Evolutionary conservation across 2,329 filamentous ascomycete species (phyloP), one percentile per base, ranked within the genome.

Genomic region (Curvularia lunata): DNA sequence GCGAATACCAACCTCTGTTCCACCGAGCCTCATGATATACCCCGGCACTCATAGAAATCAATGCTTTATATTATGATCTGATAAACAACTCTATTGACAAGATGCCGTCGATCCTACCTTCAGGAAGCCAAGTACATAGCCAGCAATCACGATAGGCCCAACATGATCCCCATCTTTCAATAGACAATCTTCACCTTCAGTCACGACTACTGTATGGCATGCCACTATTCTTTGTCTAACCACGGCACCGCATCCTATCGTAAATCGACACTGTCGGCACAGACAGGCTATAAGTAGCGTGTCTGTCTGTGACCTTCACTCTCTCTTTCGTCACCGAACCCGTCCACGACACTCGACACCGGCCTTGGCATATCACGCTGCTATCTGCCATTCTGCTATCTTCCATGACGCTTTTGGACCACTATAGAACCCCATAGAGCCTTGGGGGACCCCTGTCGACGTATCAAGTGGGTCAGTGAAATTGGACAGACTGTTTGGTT

Each of bases 231-330:
- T 9, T 41, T 34, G 16, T 6, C 4, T 8, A n/a, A n/a, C 2
- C 4, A 43, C 46, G 19, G 19, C 8, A 42, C 12, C n/a, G 28
- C 4, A 21, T 28, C 19, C 21, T 8, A 32, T 58, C 48, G 34
- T 30, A 43, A 21, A 13, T 13, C 45, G n/a, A 47, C 12, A 13
- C 16, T 27, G 28, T 12, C 12, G 40, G 30, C 52, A 56, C 48
- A 58, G 51, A 45, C 46, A 32, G 40, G 12, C 1, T n/a, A 32
- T 34, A 23, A n/a, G 9, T 10, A 19, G 28, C 34, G 41, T n/a
- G 18, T n/a, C 3, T 43, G 52, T 62, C 46, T 62, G 52, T 49
- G 46, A 23, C 37, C 46, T 28, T 48, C 38, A 19, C 30, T 42
- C 50, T 51, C 50, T 27, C 27, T 18, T 18, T 25, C n/a, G 38